Base-by-base conservation (phyloP, 192 early-diverging fungal species). In the Coemansia aciculifera region DNA sequence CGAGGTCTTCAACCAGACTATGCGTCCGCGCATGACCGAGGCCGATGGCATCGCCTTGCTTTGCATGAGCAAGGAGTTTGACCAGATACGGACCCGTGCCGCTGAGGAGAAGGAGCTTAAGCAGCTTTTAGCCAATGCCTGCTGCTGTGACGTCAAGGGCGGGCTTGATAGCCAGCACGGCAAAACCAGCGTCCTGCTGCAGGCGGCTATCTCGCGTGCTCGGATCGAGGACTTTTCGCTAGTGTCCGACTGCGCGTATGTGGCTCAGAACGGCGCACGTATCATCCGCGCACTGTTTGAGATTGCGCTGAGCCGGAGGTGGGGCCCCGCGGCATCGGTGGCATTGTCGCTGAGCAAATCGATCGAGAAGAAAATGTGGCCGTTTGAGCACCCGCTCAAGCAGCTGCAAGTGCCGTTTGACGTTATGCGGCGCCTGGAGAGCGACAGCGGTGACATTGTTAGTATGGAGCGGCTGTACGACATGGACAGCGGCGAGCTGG, bases 201-300 rank as follows among this genome's bases (percentile, higher is more conserved):
- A 99, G 77, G 77, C 92, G 0, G 89, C 87, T 57, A 90, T 99
- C 43, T 93, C 93, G 5, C 85, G 90, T 27, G 85, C 88, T 2
- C 80, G 66, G 10, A 79, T 96, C 64, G 91, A 98, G 24, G 95
- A 98, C 79, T 98, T 98, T 87, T 92, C 95, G 3, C 84, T 99
- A 39, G 89, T 96, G 6, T 96, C 98, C 0, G 98, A 99, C 75
- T 85, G 87, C 43, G 90, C 89, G 0, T 99, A 97, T 79, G 94
- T 99, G 15, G 90, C 92, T 2, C 95, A 99, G 77, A 98, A 98
- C 71, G 89, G 94, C 2, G 91, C 89, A 1, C 92, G 98, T 68
- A 93, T 99, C 43, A 81, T 96, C 27, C 87, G 98, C 3, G 96
- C 98, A 3, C 73, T 99, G 52, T 99, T 99, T 75, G 95, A 99